Evolutionary conservation across 1,284 basidiomycete genomes (phyloP).

Genomic region (Fomitopsis betulina): DNA sequence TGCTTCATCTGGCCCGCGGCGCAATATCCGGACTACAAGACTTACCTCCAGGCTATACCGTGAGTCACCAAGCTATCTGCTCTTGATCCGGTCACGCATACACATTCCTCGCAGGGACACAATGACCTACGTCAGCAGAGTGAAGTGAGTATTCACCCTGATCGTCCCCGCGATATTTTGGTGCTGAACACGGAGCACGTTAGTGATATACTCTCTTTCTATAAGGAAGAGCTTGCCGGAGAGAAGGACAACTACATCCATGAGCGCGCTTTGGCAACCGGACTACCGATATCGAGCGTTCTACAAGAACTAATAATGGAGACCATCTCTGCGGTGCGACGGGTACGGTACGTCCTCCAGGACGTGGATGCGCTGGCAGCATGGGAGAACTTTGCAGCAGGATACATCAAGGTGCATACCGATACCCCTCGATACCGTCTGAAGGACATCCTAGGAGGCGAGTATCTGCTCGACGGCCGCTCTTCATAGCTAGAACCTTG

Average conservation of each 20-base stretch:
- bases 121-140: conserved; percentile 12
- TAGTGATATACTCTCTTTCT: conserved; percentile 15
- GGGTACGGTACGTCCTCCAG: conserved; percentile 10
- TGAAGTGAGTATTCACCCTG: conserved; percentile 10
- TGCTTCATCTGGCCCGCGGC: conserved; percentile 15
- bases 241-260: conserved; percentile 13
- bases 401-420: conserved; percentile 12
- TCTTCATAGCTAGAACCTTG: no score
- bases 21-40: conserved; percentile 11
- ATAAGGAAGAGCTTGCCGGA: conserved; percentile 14
- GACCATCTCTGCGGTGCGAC: conserved; percentile 6
- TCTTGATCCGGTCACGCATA: neutral
- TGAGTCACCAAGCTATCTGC: conserved; percentile 1
- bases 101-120: conserved; percentile 6
- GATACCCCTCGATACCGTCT: conserved; percentile 6
- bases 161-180: no score
- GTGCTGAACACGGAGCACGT: neutral
- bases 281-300: neutral
- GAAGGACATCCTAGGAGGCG: conserved; percentile 3
- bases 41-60: conserved; percentile 14
- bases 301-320: conserved; percentile 11
- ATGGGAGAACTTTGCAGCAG: conserved; percentile 14
- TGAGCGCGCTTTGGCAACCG: conserved; percentile 11
- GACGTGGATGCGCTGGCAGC: conserved; percentile 10
- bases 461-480: conserved; percentile 5